A percentile compares a stretch with the other conserved stretches of the same genome.
Conservation (phyloP, 768 basidiomycete genomes). For the Dacryopinax primogenitus region DNA sequence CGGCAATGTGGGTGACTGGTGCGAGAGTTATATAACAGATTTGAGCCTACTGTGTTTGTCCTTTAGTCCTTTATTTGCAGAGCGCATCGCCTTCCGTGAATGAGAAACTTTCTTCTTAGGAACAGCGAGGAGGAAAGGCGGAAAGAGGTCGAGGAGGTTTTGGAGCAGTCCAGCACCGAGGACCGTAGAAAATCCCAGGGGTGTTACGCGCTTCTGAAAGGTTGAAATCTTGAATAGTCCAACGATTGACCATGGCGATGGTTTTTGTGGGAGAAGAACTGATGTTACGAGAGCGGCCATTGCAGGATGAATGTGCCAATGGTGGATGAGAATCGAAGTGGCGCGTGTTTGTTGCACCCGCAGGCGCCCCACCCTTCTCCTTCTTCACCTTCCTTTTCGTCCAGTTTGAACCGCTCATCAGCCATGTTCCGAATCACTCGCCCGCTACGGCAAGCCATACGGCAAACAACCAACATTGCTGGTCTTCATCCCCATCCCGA, state of each 20-base stretch:
- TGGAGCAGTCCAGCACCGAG: slow-evolving; percentile 29
- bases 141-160: slow-evolving; percentile 59
- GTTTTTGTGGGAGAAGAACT: too few species aligned
- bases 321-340: too few species aligned
- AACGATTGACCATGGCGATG: too few species aligned
- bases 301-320: too few species aligned
- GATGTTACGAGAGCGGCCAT: too few species aligned
- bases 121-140: slow-evolving; percentile 78
- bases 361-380: too few species aligned
- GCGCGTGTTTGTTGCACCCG: too few species aligned
- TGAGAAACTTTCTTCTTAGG: slow-evolving; percentile 91
- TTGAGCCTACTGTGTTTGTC: slow-evolving; percentile 68
- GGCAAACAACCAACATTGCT: slow-evolving; percentile 72
- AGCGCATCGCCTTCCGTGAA: slow-evolving; percentile 87
- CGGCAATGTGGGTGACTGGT: slow-evolving; percentile 14
- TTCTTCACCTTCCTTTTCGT: too few species aligned
- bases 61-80: slow-evolving; percentile 86
- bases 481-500: slow-evolving; percentile 75
- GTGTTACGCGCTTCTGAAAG: neutral
- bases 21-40: neutral
- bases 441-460: slow-evolving; percentile 37
- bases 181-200: neutral
- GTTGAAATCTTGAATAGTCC: neutral
- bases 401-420: too few species aligned
- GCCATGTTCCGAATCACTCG: slow-evolving; percentile 67